phyloP scores from a whole-genome alignment of 768 basidiomycete species.

The Pleurotus tuoliensis region DNA sequence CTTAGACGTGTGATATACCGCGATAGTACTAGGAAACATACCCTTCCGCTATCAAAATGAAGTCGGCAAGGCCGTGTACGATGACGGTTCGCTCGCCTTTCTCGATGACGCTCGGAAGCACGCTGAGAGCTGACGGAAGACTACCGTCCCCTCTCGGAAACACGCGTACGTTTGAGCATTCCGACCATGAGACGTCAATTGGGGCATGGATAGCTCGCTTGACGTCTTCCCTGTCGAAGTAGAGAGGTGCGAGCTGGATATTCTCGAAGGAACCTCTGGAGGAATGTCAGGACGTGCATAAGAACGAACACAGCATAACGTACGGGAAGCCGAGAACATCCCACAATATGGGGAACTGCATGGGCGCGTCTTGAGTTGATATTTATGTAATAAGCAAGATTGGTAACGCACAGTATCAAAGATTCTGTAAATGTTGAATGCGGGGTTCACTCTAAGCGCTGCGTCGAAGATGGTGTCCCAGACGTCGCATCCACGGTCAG shows the following conservation, averaged over 20 bases:
- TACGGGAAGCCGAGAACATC: conserved; percentile 83
- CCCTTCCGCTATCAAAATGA: conserved; percentile 72
- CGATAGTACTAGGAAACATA: conserved; percentile 22
- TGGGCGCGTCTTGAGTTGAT: conserved; percentile 9
- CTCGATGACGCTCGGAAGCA: conserved; percentile 73
- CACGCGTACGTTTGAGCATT: conserved; percentile 58
- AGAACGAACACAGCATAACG: conserved; percentile 14
- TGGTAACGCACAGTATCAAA: conserved; percentile 52
- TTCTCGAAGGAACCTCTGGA: conserved; percentile 53
- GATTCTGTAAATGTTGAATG: conserved; percentile 75
- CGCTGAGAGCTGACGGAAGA: conserved; percentile 56
- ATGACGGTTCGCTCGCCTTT: conserved; percentile 68
- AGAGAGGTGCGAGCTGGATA: conserved; percentile 53
- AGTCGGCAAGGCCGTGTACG: conserved; percentile 71
- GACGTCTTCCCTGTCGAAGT: conserved; percentile 68
- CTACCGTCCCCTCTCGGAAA: conserved; percentile 62
- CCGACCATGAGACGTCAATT: conserved; percentile 50
- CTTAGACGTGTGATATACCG: no score
- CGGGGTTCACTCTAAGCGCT: conserved; percentile 62
- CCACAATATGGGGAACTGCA: conserved; percentile 60
- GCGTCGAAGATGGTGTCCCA: conserved; percentile 66
- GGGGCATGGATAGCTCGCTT: conserved; percentile 73
- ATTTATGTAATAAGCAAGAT: neutral
- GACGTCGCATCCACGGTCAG: conserved; percentile 55
- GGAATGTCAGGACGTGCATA: neutral